Evolutionary conservation across 2,329 filamentous ascomycete species (phyloP).

Genomic region (Biscogniauxia marginata): DNA sequence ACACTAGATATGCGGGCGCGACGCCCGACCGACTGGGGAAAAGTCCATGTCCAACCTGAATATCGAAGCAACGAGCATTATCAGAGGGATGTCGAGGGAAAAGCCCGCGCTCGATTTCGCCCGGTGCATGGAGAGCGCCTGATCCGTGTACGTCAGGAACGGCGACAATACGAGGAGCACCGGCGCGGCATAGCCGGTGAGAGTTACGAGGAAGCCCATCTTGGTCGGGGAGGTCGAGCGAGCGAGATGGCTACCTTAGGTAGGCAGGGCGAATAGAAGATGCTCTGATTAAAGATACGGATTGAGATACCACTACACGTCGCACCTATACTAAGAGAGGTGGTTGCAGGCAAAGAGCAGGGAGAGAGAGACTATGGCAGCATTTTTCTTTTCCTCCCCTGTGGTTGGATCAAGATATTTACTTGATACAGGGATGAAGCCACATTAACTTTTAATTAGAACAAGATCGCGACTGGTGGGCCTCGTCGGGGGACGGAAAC

Average conservation of each 20-base stretch:
- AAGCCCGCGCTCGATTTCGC: slow-evolving; percentile 65
- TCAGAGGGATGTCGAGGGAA: slow-evolving; percentile 69
- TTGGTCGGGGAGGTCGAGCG: not conserved
- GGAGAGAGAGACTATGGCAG: not conserved
- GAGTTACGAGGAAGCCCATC: slow-evolving; percentile 45
- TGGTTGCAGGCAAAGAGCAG: not conserved
- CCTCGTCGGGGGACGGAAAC: not conserved
- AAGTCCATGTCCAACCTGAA: slow-evolving; percentile 47
- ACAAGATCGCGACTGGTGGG: not conserved
- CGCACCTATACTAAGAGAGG: not conserved
- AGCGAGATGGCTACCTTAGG: not conserved
- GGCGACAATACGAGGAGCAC: slow-evolving; percentile 64
- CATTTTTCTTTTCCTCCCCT: not conserved
- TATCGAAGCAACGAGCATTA: slow-evolving; percentile 69
- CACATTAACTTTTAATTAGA: not conserved
- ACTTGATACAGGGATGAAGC: not conserved
- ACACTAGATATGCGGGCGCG: not conserved
- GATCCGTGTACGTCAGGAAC: slow-evolving; percentile 64
- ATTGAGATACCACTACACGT: not conserved
- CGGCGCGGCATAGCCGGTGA: slow-evolving; percentile 59
- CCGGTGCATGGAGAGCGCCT: slow-evolving; percentile 63
- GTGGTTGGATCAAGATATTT: not conserved
- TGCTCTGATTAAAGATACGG: no score
- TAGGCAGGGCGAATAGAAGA: not conserved
- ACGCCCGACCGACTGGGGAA: slow-evolving; percentile 5